A percentile compares a stretch with the other conserved stretches of the same genome.
Conservation (phyloP, 805 yeast species). For the Spathaspora gorwiae region DNA sequence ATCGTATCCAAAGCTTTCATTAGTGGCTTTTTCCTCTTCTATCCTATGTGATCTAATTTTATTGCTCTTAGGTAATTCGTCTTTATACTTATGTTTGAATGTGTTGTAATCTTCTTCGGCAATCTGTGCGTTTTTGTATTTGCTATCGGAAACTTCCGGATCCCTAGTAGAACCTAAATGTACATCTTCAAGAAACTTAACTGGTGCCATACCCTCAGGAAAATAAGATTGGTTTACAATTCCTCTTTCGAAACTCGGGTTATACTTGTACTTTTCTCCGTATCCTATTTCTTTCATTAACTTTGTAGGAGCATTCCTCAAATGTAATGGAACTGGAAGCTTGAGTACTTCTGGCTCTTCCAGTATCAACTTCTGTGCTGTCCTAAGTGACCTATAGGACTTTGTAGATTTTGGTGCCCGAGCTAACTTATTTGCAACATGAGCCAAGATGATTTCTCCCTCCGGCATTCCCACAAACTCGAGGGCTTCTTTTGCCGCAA, state of each 20-base stretch:
- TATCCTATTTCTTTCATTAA: slow-evolving; percentile 89
- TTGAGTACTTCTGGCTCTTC: slow-evolving; percentile 56
- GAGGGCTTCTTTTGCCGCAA: slow-evolving; percentile 79
- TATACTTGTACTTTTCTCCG: slow-evolving; percentile 80
- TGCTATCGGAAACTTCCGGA: slow-evolving; percentile 11
- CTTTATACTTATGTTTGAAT: slow-evolving; percentile 10
- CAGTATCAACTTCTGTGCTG: slow-evolving; percentile 54
- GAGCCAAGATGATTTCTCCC: slow-evolving; percentile 82
- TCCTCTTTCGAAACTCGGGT: slow-evolving; percentile 76
- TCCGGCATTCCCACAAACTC: slow-evolving; percentile 94
- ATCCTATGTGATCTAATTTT: background rate
- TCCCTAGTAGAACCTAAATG: slow-evolving; percentile 47
- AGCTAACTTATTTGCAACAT: slow-evolving; percentile 88
- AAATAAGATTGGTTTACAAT: slow-evolving; percentile 68
- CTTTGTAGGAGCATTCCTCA: slow-evolving; percentile 91
- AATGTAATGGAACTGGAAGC: slow-evolving; percentile 71
- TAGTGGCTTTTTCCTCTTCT: background rate
- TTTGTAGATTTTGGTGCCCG: slow-evolving; percentile 81
- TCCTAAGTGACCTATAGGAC: slow-evolving; percentile 74
- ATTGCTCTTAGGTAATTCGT: background rate
- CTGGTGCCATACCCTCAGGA: slow-evolving; percentile 51
- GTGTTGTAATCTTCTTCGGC: slow-evolving; percentile 16
- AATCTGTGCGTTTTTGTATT: slow-evolving; percentile 9
- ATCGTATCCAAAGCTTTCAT: slow-evolving; percentile 17
- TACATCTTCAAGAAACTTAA: slow-evolving; percentile 47